These are phyloP conservation scores for Cyberlindnera misumaiensis DNA, from an alignment of 805 yeast genomes.

Conservation along the genomic window DNA sequence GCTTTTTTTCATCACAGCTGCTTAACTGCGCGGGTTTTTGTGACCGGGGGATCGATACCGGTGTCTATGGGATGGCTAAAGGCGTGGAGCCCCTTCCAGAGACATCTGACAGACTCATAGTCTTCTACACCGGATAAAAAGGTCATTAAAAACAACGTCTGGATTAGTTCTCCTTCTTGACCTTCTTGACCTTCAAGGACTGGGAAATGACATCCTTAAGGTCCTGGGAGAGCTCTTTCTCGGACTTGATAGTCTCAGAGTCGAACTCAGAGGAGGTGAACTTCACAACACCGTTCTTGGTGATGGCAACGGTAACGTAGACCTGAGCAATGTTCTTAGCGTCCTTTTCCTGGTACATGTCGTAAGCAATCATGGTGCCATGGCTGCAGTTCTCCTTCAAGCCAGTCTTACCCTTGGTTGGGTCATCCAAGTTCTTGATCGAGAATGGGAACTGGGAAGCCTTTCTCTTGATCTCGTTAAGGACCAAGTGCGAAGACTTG, in stretches of 20 bases:
- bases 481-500: conserved; percentile 60
- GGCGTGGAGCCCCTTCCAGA: too few relatives aligned
- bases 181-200: conserved; percentile 47
- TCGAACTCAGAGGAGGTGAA: conserved; percentile 52
- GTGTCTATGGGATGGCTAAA: too few relatives aligned
- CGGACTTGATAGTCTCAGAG: conserved; percentile 42
- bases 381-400: conserved; percentile 67
- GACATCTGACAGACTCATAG: too few relatives aligned
- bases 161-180: conserved; percentile 13
- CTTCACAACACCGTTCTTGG: conserved; percentile 65
- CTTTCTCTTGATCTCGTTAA: conserved; percentile 61
- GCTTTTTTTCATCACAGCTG: too few relatives aligned
- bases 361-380: conserved; percentile 60
- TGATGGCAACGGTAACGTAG: conserved; percentile 69
- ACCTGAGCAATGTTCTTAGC: conserved; percentile 63
- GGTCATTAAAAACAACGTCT: not conserved
- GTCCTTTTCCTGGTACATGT: conserved; percentile 59
- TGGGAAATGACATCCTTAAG: conserved; percentile 36
- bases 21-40: too few relatives aligned
- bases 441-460: conserved; percentile 65
- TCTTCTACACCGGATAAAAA: too few relatives aligned
- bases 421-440: conserved; percentile 57
- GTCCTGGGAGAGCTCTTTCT: conserved; percentile 48
- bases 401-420: conserved; percentile 68
- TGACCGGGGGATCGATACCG: too few relatives aligned